Conservation (phyloP, 2,329 filamentous ascomycete species). For the Metarhizium sp. region DNA sequence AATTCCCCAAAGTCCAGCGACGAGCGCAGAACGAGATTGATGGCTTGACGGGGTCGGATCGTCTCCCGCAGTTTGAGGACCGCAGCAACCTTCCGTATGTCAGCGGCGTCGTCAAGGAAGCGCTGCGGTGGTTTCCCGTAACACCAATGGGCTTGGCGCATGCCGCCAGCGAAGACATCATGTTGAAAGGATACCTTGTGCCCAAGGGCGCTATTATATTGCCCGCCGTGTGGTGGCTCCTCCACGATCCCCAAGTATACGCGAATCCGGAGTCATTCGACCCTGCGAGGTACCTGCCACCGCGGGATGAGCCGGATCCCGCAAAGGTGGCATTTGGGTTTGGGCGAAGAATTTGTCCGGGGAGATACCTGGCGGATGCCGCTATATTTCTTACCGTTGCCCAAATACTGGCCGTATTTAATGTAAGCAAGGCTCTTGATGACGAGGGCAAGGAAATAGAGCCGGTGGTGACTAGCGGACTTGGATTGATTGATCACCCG, state of each 20-base stretch:
- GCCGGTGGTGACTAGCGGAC: not conserved
- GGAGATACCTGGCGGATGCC: conserved; percentile 19
- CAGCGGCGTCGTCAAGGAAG: conserved; percentile 19
- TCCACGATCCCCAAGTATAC: conserved; percentile 62
- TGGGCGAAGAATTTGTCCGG: conserved; percentile 26
- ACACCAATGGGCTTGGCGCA: conserved; percentile 28
- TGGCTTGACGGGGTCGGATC: conserved; percentile 27
- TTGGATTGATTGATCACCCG: conserved; percentile 1
- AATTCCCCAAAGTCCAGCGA: conserved; percentile 30
- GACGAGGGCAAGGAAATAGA: conserved; percentile 27
- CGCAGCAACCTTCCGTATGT: conserved; percentile 33
- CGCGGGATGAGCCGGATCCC: conserved; percentile 20
- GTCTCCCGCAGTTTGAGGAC: conserved; percentile 33
- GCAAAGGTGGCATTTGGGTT: conserved; percentile 20
- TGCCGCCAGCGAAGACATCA: conserved; percentile 20
- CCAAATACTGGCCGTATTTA: conserved; percentile 36
- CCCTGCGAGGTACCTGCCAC: conserved; percentile 22
- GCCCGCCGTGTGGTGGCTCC: conserved; percentile 21
- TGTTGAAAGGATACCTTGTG: conserved; percentile 14
- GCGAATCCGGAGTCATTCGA: conserved; percentile 26
- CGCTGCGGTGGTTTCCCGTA: conserved; percentile 19
- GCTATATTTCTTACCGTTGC: conserved; percentile 24
- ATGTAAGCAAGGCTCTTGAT: conserved; percentile 17
- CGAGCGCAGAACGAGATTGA: conserved; percentile 32
- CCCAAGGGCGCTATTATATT: conserved; percentile 17